Evolutionary conservation across 345 rosid species (phyloP).

Genomic region (Mallotus nudiflorus): DNA sequence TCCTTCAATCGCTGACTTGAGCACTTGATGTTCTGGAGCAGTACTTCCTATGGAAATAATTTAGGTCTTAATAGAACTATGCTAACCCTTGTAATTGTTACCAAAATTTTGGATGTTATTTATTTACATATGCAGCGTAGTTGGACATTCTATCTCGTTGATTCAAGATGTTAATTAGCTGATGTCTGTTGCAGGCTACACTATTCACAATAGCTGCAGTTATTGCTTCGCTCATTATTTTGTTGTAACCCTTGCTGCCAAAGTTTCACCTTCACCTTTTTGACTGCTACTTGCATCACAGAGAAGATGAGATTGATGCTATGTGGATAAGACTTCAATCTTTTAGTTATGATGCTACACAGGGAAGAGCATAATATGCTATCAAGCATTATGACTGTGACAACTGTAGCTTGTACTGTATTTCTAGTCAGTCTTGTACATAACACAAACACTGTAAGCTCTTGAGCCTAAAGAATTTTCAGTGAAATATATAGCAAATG

Average conservation of each 20-base stretch:
- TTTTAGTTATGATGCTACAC: background rate
- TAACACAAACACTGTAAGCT: background rate
- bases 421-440: slow-evolving; percentile 22
- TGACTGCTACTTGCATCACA: too few relatives aligned
- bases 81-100: background rate
- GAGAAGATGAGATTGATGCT: background rate
- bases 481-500: background rate
- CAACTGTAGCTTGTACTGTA: background rate
- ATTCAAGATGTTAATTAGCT: background rate
- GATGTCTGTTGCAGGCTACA: slow-evolving; percentile 76
- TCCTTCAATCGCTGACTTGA: background rate
- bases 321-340: slow-evolving; percentile 10
- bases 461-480: slow-evolving; percentile 1
- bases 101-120: background rate
- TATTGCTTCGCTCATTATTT: slow-evolving; percentile 43
- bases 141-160: background rate
- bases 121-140: too few relatives aligned
- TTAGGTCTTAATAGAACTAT: background rate
- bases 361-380: background rate
- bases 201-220: slow-evolving; percentile 57
- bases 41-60: background rate
- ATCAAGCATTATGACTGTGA: background rate
- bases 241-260: slow-evolving; percentile 38
- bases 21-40: background rate
- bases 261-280: background rate